Base-by-base conservation (phyloP, 1,139 yeast species). In the Suhomyces atakaporum region DNA sequence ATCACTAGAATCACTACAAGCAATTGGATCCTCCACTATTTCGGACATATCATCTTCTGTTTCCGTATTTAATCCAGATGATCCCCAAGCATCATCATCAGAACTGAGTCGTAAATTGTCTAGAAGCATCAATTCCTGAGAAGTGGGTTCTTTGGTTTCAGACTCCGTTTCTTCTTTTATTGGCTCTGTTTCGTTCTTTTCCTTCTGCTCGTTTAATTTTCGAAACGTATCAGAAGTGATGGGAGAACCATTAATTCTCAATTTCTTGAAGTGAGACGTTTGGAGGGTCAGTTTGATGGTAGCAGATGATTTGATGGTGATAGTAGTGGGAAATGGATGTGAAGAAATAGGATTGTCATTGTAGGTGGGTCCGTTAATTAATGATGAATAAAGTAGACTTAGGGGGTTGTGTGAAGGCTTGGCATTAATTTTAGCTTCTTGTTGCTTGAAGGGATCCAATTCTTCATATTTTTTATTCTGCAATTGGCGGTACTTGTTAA, bases 161-260 rank as follows among this genome's bases (percentile, higher is more conserved):
- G n/a, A n/a, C n/a, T n/a, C n/a, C n/a, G n/a, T n/a, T 3, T 35
- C 30, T 21, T 14, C 16, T 15, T 6, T 16, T 5, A 20, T 18
- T 11, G 18, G n/a, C 10, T 12, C 23, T 6, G n/a, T n/a, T n/a
- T 10, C 24, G 10, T 6, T 22, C 24, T 20, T 20, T 19, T 36
- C 24, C 26, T 26, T 29, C 11, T 28, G 23, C 20, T 29, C 37
- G 18, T 37, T 27, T 22, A 37, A 22, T 29, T 44, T 45, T 12
- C 46, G 36, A 35, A 49, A 57, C 5, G 61, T 49, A 15, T 53
- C 61, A 2, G 69, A 55, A 0, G 69, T 61, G 24, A 64, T 61
- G 2, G 74, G 74, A 3, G 63, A 51, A 1, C 74, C 74, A 40
- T 62, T 67, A 31, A 71, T 71, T 21, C 77, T 56, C 9, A 71